These are phyloP conservation scores for Solanum habrochaites DNA, from an alignment of 257 asterid species.

Conservation along the genomic window DNA sequence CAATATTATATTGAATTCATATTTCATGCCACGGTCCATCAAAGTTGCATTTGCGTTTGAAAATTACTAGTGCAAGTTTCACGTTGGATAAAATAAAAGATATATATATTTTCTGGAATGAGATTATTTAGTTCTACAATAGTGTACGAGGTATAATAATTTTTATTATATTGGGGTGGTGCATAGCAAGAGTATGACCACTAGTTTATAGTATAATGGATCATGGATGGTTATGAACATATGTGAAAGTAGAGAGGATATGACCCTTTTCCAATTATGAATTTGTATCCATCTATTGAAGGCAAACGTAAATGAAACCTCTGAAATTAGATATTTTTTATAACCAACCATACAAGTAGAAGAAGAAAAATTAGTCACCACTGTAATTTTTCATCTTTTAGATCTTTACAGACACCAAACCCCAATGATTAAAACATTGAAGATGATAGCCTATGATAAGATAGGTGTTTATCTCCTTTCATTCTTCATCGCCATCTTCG, in stretches of 20 bases:
- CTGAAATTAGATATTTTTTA: not conserved
- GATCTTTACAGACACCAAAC: constrained; percentile 9
- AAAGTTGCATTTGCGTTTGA: not conserved
- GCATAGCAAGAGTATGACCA: not conserved
- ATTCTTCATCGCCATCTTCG: constrained; percentile 30
- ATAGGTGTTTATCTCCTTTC: not conserved
- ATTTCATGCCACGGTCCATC: not conserved
- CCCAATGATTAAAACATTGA: not conserved
- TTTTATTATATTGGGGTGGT: not conserved
- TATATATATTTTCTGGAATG: not conserved
- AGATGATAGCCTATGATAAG: not conserved
- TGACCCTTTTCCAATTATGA: not conserved
- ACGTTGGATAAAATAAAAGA: not conserved
- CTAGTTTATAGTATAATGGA: not conserved
- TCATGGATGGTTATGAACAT: not conserved
- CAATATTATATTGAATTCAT: no score
- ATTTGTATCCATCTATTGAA: not conserved
- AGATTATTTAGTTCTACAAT: not conserved
- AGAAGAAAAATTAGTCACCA: not conserved
- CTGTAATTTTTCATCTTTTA: not conserved
- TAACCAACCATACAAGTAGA: not conserved
- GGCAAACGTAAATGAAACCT: not conserved
- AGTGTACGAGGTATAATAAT: not conserved
- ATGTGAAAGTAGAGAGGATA: not conserved
- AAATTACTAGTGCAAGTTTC: not conserved